Evolutionary conservation across 805 yeast species (phyloP).

Genomic region (Starmera pachycereana): DNA sequence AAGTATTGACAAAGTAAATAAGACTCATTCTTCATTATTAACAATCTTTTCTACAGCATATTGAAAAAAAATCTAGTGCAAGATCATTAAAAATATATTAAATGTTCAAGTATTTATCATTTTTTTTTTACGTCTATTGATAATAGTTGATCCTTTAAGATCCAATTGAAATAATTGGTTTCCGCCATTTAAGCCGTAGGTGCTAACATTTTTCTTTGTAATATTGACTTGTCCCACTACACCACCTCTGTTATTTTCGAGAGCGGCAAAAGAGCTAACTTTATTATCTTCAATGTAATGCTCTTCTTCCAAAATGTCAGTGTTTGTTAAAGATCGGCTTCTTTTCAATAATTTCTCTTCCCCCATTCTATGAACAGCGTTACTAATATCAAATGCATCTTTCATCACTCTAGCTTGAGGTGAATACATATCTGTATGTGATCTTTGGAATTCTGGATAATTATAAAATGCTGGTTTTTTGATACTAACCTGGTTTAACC

Average conservation of each 20-base stretch:
- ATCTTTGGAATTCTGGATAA: conserved; percentile 13
- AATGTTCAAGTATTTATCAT: neutral
- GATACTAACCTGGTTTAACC: conserved; percentile 32
- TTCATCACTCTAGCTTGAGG: conserved; percentile 76
- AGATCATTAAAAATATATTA: neutral
- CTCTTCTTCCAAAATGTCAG: conserved; percentile 17
- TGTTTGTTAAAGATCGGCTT: conserved; percentile 4
- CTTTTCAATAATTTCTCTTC: conserved; percentile 13
- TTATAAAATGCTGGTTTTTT: conserved; percentile 12
- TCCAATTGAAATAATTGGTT: conserved; percentile 24
- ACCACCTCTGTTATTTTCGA: conserved; percentile 13
- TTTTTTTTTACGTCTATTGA: conserved; percentile 28
- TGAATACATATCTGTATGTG: conserved; percentile 29
- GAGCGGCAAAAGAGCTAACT: conserved; percentile 6
- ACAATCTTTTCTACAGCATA: neutral
- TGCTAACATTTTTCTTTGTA: conserved; percentile 2
- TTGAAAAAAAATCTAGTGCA: too few species aligned
- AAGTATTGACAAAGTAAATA: too few species aligned
- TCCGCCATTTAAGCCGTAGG: conserved; percentile 8
- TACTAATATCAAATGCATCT: conserved; percentile 79
- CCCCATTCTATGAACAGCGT: conserved; percentile 64
- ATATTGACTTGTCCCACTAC: conserved; percentile 7
- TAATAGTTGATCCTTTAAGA: conserved; percentile 28
- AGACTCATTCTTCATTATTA: too few species aligned
- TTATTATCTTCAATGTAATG: conserved; percentile 7